Percentiles rank a stretch among this genome's conserved stretches.
Evolutionary conservation across 306 rosid genomes (phyloP).

Genomic region (Cyclanthera cordifolia): DNA sequence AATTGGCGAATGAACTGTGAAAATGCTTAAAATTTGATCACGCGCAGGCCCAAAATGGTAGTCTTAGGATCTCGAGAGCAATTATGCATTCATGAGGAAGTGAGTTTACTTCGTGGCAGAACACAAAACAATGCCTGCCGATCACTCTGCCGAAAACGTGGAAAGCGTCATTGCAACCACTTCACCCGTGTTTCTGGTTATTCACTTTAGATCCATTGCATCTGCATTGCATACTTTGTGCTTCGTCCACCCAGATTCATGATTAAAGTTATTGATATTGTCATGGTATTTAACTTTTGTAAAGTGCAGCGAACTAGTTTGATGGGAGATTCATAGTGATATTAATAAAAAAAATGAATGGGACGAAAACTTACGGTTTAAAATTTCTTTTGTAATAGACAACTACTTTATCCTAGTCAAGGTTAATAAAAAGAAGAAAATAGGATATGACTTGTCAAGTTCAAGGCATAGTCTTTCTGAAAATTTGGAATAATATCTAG

Average conservation of each 20-base stretch:
- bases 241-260: not conserved
- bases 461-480: not conserved
- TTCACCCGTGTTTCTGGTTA: conserved; percentile 39
- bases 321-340: not conserved
- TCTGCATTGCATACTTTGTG: not conserved
- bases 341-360: not conserved
- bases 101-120: conserved; percentile 61
- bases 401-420: not conserved
- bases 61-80: conserved; percentile 94
- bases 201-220: conserved; percentile 16
- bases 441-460: not conserved
- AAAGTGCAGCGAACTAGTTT: not conserved
- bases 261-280: not conserved
- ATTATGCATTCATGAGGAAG: conserved; percentile 78
- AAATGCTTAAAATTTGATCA: conserved; percentile 10
- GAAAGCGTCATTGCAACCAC: conserved; percentile 43
- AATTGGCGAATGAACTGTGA: not conserved
- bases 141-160: conserved; percentile 39
- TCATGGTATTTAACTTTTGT: not conserved
- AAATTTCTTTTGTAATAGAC: not conserved
- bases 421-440: not conserved
- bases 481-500: not conserved
- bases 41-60: conserved; percentile 79
- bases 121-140: conserved; percentile 74
- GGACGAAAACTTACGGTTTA: not conserved